Evolutionary conservation across 169 alveolate genomes (phyloP), one percentile per base, ranked within the genome.

Genomic region (Eimeria acervulina): DNA sequence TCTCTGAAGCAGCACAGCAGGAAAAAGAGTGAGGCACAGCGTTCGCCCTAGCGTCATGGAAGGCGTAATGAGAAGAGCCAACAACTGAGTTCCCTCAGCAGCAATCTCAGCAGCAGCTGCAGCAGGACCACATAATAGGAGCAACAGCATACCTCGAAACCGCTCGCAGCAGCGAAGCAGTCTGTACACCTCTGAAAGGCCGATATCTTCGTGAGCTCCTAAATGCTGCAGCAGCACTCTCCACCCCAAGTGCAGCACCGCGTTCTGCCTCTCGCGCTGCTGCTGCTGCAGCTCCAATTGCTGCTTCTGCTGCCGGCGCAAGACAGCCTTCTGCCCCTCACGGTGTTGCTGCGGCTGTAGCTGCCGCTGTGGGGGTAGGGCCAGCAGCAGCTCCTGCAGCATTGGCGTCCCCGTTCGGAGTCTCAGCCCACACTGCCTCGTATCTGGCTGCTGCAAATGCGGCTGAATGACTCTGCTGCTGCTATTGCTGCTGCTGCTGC

Each of bases 91-190:
- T n/a, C 36, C 6, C 31, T 13, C 74, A 63, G 74, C 74, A 63
- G 74, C 74, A 63, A n/a, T 1, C 0, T 10, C 74, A 28, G 42
- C 80, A n/a, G 80, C 80, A 68, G 42, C 80, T 1, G 80, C 80
- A 68, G 80, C 42, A 68, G 19, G 21, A 68, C 0, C 15, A 28
- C 80, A 26, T 15, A 33, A n/a, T 15, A 68, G 23, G 12, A 68
- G 80, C 44, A 31, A 8, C 47, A 68, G 44, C 80, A 68, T 28
- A 76, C 87, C 87, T 10, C 87, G 87, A 76, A 76, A 76, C 17
- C 59, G 55, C n/a, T 76, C 87, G 87, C 87, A 76, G 87, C 87
- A 76, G 59, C 87, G 87, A n/a, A 76, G 87, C 61, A 33, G 87
- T 38, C 61, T 76, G 87, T 76, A 76, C 87, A 76, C 87, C 31